Evolutionary conservation across 1,139 yeast species (phyloP).

Genomic region (Scheffersomyces quercinus): DNA sequence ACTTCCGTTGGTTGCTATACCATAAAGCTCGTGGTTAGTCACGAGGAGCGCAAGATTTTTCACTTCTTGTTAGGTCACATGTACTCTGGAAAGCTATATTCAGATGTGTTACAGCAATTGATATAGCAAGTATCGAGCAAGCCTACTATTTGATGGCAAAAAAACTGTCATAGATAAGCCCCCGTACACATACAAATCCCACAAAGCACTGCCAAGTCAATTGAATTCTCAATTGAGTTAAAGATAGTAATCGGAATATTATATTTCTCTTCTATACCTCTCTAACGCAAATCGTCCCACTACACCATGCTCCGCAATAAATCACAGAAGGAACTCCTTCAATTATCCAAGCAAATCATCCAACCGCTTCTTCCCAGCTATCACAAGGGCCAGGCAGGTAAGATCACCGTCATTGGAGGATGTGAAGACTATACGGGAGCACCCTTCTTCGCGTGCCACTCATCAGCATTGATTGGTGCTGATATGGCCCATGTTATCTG

Average conservation of each 20-base stretch:
- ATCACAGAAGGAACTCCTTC: constrained; percentile 48
- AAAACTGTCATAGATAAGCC: not conserved
- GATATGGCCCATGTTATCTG: constrained; percentile 89
- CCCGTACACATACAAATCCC: not conserved
- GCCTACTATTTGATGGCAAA: not conserved
- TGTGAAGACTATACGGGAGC: constrained; percentile 97
- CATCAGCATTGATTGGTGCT: constrained; percentile 82
- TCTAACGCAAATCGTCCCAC: no score
- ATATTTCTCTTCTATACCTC: not conserved
- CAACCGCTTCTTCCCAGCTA: constrained; percentile 76
- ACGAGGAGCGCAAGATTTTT: no score
- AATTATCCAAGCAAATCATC: constrained; percentile 52
- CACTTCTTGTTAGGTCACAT: no score
- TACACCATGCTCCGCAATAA: constrained; percentile 21
- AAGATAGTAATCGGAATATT: not conserved
- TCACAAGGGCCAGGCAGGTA: constrained; percentile 93
- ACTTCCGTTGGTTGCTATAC: no score
- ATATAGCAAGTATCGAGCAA: not conserved
- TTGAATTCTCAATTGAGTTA: not conserved
- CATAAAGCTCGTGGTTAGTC: no score
- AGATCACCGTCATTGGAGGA: constrained; percentile 88
- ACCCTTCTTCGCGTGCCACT: constrained; percentile 85
- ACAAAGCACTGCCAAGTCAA: not conserved
- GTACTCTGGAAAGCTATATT: no score
- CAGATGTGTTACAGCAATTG: not conserved